Evolutionary conservation across 805 yeast species (phyloP), one percentile per base, ranked within the genome.

Genomic region (Hanseniaspora jakobsenii): DNA sequence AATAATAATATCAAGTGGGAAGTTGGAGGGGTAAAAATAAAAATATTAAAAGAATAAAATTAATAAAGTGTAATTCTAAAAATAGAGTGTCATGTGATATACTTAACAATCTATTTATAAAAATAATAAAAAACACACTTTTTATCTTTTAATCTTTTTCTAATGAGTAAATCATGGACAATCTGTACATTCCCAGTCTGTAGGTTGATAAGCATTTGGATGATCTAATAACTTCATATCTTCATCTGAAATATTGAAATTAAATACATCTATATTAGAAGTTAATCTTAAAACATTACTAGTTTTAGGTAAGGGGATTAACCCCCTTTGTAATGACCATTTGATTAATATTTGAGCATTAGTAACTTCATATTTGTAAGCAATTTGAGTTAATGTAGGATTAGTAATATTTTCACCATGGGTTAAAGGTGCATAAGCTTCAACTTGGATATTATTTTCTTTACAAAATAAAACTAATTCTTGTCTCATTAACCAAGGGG

Each of bases 351-450:
- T 70, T 55, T 81, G 85, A 4, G 78, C 79, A 16, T 71, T 65
- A 7, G 78, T 54, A 26, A 70, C 67, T 2, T 66, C 66, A 32
- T 69, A 70, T 47, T 67, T 69, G 32, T 66, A 55, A 29, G 78
- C 75, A 49, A 81, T 65, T 26, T 55, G 58, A 18, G 61, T 54
- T 40, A 81, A 65, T 38, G 62, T 70, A 1, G 76, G 72, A 57
- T 79, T 81, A 34, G 67, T 58, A 36, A 77, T 58, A 53, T 75
- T 73, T 36, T 58, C 56, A 7, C 89, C 84, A 50, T 73, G 77
- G 2, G 78, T 71, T 53, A 86, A 70, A 6, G 95, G 95, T 6
- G 91, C 77, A 62, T 72, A 86, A 0, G 93, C 87, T 57, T 81
- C 84, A 9, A 79, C 72, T 5, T 66, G 62, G 32, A 86, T 71